Evolutionary conservation across 805 yeast genomes (phyloP).

Genomic region (Komagataella ulmi): DNA sequence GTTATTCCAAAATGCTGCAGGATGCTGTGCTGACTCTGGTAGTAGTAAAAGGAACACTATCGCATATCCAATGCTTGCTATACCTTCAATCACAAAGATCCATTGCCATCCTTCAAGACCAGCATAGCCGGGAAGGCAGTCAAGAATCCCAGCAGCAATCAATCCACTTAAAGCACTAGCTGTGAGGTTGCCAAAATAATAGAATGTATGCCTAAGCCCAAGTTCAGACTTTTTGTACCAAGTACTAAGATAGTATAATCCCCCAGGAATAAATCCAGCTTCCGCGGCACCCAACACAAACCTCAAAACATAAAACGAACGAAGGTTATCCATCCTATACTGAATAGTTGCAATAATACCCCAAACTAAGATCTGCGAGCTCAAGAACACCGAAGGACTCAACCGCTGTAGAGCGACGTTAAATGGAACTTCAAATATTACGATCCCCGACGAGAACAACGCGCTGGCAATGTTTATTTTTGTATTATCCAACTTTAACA

Average conservation of each 20-base stretch:
- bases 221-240: slow-evolving; percentile 3
- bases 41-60: slow-evolving; percentile 16
- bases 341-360: slow-evolving; percentile 21
- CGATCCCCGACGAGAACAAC: slow-evolving; percentile 25
- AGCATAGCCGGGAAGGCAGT: not conserved
- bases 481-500: slow-evolving; percentile 12
- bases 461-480: slow-evolving; percentile 22
- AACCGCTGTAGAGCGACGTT: slow-evolving; percentile 14
- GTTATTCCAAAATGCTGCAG: slow-evolving; percentile 1
- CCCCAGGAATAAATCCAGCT: slow-evolving; percentile 10
- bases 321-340: slow-evolving; percentile 17
- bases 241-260: not conserved
- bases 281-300: slow-evolving; percentile 40
- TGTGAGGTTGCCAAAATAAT: not conserved
- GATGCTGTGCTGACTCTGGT: slow-evolving; percentile 2
- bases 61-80: slow-evolving; percentile 22
- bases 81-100: slow-evolving; percentile 36
- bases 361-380: slow-evolving; percentile 18
- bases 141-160: slow-evolving; percentile 1
- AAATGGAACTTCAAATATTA: slow-evolving; percentile 26
- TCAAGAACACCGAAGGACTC: slow-evolving; percentile 19
- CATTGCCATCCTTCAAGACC: slow-evolving; percentile 29
- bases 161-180: slow-evolving; percentile 1
- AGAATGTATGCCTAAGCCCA: not conserved
- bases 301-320: slow-evolving; percentile 21